Percentiles rank a stretch among this genome's conserved stretches.
phyloP scores from a whole-genome alignment of 179 eudicot species.

The Dionaea muscipula region DNA sequence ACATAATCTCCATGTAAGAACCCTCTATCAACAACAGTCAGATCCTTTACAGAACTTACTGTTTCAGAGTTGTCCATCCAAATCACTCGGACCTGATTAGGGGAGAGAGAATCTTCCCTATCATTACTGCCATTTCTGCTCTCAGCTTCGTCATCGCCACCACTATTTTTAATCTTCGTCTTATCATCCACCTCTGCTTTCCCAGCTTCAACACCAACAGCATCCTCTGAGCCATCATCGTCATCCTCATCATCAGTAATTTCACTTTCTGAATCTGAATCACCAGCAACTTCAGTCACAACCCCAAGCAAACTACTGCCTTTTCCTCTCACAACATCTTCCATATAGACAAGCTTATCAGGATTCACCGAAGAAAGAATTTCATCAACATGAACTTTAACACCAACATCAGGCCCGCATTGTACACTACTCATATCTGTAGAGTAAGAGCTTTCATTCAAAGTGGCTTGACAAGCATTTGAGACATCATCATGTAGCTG shows the following conservation, averaged over 20 bases:
- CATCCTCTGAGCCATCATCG: slow-evolving; percentile 31
- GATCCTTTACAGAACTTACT: slow-evolving; percentile 37
- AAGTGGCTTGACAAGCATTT: slow-evolving; percentile 16
- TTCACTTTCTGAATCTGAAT: slow-evolving; percentile 80
- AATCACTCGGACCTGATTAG: slow-evolving; percentile 72
- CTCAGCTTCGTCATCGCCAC: slow-evolving; percentile 28
- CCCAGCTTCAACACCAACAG: slow-evolving; percentile 15
- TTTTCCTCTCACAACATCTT: slow-evolving; percentile 74
- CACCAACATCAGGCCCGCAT: slow-evolving; percentile 12
- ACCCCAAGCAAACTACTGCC: slow-evolving; percentile 52
- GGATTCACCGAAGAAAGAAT: slow-evolving; percentile 18
- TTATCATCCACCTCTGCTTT: slow-evolving; percentile 17
- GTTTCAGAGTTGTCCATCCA: slow-evolving; percentile 87
- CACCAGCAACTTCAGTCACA: slow-evolving; percentile 95
- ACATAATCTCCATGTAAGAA: slow-evolving; percentile 91
- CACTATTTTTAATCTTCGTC: slow-evolving; percentile 15
- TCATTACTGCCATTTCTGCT: slow-evolving; percentile 16
- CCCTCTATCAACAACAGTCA: slow-evolving; percentile 66
- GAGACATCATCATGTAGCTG: slow-evolving; percentile 19
- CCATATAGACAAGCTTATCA: slow-evolving; percentile 48
- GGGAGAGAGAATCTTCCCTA: slow-evolving; percentile 35
- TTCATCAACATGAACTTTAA: slow-evolving; percentile 10
- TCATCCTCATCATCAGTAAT: slow-evolving; percentile 53
- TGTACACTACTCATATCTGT: slow-evolving; percentile 11
- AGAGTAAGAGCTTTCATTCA: slow-evolving; percentile 11